Evolutionary conservation across 2,329 filamentous ascomycete genomes (phyloP).

Genomic region (Verruconis gallopava): DNA sequence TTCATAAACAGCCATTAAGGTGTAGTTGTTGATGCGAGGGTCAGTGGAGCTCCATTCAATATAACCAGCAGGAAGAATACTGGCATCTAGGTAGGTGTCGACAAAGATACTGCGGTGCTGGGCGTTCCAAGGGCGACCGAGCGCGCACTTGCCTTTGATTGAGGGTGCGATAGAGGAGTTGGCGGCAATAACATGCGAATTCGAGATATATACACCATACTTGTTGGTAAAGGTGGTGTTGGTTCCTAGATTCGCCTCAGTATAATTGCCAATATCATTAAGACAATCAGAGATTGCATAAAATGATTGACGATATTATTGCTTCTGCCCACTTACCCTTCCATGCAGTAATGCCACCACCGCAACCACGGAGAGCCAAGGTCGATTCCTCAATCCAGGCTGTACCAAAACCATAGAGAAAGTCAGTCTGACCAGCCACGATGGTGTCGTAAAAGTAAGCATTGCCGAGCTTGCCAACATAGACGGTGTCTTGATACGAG

Average conservation of each 20-base stretch:
- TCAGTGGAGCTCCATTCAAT: slow-evolving; percentile 37
- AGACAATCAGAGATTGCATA: neutral
- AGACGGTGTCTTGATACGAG: slow-evolving; percentile 56
- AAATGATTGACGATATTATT: too few species aligned
- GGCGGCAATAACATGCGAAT: slow-evolving; percentile 40
- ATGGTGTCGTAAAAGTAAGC: slow-evolving; percentile 49
- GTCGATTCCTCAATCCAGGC: slow-evolving; percentile 44
- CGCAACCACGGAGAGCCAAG: slow-evolving; percentile 45
- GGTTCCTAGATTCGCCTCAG: too few species aligned
- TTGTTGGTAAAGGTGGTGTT: slow-evolving; percentile 55
- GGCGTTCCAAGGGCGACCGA: slow-evolving; percentile 51
- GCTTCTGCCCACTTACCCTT: too few species aligned
- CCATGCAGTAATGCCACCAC: slow-evolving; percentile 57
- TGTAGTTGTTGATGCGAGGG: slow-evolving; percentile 30
- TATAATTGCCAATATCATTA: neutral
- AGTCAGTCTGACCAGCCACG: slow-evolving; percentile 54
- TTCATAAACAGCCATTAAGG: slow-evolving; percentile 44
- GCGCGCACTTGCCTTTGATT: slow-evolving; percentile 42
- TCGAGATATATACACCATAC: slow-evolving; percentile 52
- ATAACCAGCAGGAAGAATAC: slow-evolving; percentile 41
- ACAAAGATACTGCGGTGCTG: slow-evolving; percentile 45
- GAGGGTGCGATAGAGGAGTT: too few species aligned
- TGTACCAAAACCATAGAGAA: slow-evolving; percentile 56
- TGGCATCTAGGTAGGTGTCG: slow-evolving; percentile 41
- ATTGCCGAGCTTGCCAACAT: slow-evolving; percentile 53